Evolutionary conservation across 2,329 filamentous ascomycete genomes (phyloP).

Genomic region (Juglanconis sp.): DNA sequence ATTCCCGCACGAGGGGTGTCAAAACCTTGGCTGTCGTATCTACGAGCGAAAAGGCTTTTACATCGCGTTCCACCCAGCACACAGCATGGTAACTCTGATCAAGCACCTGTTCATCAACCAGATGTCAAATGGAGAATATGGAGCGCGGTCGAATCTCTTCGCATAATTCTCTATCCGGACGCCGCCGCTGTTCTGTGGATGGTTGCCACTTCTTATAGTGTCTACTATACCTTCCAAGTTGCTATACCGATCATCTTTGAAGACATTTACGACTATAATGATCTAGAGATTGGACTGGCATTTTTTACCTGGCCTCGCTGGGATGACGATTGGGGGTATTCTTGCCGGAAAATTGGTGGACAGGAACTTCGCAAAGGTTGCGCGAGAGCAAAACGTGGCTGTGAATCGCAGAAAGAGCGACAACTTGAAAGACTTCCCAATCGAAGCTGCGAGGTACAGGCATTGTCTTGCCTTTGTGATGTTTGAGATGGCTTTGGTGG

Average conservation of each 20-base stretch:
- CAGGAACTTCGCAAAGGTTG: too few relatives aligned
- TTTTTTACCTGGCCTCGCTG: background rate
- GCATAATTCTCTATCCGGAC: conserved; percentile 50
- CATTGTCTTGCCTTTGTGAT: background rate
- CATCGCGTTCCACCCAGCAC: conserved; percentile 47
- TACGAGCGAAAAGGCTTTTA: conserved; percentile 33
- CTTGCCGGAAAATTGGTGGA: background rate
- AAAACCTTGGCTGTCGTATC: conserved; percentile 52
- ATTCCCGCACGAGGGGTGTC: conserved; percentile 43
- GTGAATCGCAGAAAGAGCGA: too few relatives aligned
- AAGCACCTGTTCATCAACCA: too few relatives aligned
- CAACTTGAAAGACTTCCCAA: background rate
- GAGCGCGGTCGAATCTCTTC: too few relatives aligned
- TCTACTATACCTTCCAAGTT: conserved; percentile 51
- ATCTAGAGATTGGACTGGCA: conserved; percentile 22
- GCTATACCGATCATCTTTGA: conserved; percentile 45
- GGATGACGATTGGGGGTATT: background rate
- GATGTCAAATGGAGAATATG: too few relatives aligned
- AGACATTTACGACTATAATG: conserved; percentile 44
- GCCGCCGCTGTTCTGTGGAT: conserved; percentile 44
- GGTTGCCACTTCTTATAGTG: conserved; percentile 37
- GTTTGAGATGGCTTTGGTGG: background rate
- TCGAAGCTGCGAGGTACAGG: background rate
- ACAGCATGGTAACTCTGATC: too few relatives aligned
- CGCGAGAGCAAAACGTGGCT: too few relatives aligned